Conservation (phyloP, 345 rosid species). For the Sonneratia caseolaris region DNA sequence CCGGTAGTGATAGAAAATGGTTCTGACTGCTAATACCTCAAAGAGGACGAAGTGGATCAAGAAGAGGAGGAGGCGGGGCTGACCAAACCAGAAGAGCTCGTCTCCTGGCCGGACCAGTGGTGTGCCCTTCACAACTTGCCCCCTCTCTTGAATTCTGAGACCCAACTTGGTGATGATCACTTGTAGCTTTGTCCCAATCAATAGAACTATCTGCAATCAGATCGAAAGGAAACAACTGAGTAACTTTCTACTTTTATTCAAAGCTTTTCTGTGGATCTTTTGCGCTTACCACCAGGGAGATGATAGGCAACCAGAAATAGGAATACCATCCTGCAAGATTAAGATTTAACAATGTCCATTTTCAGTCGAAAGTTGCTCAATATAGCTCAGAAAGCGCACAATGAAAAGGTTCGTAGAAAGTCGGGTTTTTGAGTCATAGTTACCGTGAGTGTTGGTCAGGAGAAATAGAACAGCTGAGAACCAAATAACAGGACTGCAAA, state of each 20-base stretch:
- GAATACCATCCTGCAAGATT: conserved; percentile 53
- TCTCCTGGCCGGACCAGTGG: conserved; percentile 86
- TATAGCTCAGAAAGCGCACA: neutral
- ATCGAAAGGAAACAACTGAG: neutral
- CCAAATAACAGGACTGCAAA: conserved; percentile 78
- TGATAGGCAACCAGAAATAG: conserved; percentile 71
- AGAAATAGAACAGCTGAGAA: conserved; percentile 55
- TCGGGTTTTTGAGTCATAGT: neutral
- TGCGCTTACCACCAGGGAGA: conserved; percentile 71
- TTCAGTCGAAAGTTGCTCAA: neutral
- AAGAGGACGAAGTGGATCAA: conserved; percentile 84
- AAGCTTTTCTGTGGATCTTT: neutral
- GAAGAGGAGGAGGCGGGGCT: conserved; percentile 71
- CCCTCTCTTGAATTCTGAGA: conserved; percentile 73
- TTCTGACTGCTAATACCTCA: conserved; percentile 37
- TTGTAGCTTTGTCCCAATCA: conserved; percentile 83
- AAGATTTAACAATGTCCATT: neutral
- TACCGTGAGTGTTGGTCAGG: conserved; percentile 76
- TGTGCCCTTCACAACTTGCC: conserved; percentile 83
- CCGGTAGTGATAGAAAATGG: neutral
- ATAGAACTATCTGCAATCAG: conserved; percentile 43
- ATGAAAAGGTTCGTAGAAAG: neutral
- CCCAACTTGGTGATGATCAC: conserved; percentile 83
- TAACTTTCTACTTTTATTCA: neutral
- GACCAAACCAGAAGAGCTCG: conserved; percentile 95